Base-by-base conservation (phyloP, 2,329 filamentous ascomycete species). In the Epichloe festucae region DNA sequence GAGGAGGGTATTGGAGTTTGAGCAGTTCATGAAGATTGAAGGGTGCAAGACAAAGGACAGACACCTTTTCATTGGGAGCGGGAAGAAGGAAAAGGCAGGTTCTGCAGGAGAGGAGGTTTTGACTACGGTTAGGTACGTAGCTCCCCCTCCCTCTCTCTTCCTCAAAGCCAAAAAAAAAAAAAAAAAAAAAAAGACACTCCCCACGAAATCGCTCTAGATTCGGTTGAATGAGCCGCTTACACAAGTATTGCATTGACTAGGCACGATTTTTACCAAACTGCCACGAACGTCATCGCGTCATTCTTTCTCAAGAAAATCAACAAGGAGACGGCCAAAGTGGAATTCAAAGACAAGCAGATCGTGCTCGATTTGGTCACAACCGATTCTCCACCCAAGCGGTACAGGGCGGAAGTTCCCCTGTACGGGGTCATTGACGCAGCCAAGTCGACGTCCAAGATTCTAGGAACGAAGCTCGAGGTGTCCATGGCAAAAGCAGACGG, bases 301-400 rank as follows among this genome's bases (percentile, higher is more conserved):
- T 85, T 96, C 59, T 98, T 95, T 71, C 77, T 97, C 51, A 98
- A 97, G 75, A 97, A 97, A 73, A 95, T 98, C 61, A 82, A 90
- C 70, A 94, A 91, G 70, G 78, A 84, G 23, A 78, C 73, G 27
- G 86, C 89, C 49, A 84, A 78, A 57, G 77, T 97, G 45, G 73
- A 77, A 23, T 91, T 97, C 65, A 67, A 73, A 38, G 62, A 77
- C 3, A 73, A 76, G 46, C 73, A 78, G 46, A 69, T 97, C 48
- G 75, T 77, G 11, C 77, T 98, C 43, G 88, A 98, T 65, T 77
- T 98, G 40, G 82, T 79, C n/a, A 98, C 93, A 8, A 80, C 78
- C 35, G 91, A 96, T 64, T 75, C 81, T 53, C 79, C 70, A 23
- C 76, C 77, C 5, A 97, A 95, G 76, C 81, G 87, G 51, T 96